Evolutionary conservation across 116 monocot species (phyloP).

Genomic region (Dioscorea cayenensis): DNA sequence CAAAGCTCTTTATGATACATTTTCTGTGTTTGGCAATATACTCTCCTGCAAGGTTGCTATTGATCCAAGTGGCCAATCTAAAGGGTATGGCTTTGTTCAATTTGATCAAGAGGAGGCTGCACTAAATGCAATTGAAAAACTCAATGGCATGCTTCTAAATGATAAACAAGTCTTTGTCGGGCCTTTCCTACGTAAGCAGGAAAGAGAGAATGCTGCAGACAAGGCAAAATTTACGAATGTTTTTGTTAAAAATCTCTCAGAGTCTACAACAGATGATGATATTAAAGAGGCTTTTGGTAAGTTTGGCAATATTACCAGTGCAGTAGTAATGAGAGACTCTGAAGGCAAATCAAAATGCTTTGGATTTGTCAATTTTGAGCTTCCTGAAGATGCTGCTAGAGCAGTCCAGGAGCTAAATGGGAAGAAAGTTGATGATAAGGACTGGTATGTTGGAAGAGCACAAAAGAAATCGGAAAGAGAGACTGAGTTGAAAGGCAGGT

Average conservation of each 20-base stretch:
- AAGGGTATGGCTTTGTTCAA: constrained; percentile 65
- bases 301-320: constrained; percentile 60
- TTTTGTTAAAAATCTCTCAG: constrained; percentile 64
- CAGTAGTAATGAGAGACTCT: constrained; percentile 59
- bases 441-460: constrained; percentile 72
- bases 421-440: constrained; percentile 51
- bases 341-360: constrained; percentile 67
- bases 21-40: constrained; percentile 51
- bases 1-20: constrained; percentile 55
- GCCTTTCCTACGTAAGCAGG: constrained; percentile 54
- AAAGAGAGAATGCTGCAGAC: constrained; percentile 33
- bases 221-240: constrained; percentile 56
- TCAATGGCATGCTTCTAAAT: constrained; percentile 59
- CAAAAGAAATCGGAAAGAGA: constrained; percentile 74
- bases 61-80: constrained; percentile 50
- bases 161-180: constrained; percentile 59
- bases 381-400: constrained; percentile 52
- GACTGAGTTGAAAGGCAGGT: constrained; percentile 53
- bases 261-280: constrained; percentile 48
- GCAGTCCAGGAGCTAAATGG: constrained; percentile 75
- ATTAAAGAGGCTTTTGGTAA: constrained; percentile 48
- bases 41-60: constrained; percentile 57
- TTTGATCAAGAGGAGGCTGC: constrained; percentile 48
- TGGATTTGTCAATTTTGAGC: constrained; percentile 70
- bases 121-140: constrained; percentile 38